These are phyloP conservation scores for Clavariopsis aquatica DNA, from an alignment of 495 filamentous ascomycete species.

Conservation along the genomic window DNA sequence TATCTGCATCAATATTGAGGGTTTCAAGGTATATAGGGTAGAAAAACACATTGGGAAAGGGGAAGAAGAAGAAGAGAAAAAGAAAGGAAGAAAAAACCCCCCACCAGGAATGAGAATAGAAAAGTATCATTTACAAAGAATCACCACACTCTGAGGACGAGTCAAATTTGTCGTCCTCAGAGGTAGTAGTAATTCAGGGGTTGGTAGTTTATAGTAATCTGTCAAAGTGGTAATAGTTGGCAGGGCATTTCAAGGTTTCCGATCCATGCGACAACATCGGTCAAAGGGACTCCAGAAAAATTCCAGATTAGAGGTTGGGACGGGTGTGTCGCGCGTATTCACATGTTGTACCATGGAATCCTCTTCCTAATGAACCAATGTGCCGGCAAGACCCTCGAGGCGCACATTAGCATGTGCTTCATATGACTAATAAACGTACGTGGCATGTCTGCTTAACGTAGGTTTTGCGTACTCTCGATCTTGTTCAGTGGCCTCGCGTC, in stretches of 20 bases:
- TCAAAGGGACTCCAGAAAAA: not conserved
- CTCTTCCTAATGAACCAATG: not conserved
- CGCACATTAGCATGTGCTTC: not conserved
- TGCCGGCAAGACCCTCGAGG: not conserved
- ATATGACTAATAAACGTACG: slow-evolving; percentile 32
- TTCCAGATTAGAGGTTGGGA: not conserved
- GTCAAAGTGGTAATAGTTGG: not conserved
- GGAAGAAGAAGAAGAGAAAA: no score
- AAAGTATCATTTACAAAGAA: slow-evolving; percentile 1
- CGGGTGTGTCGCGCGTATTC: not conserved
- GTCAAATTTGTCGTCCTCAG: not conserved
- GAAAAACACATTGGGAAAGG: not conserved
- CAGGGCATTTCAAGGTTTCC: not conserved
- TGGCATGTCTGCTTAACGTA: slow-evolving; percentile 18
- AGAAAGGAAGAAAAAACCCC: no score
- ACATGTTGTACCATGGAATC: not conserved
- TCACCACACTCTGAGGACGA: not conserved
- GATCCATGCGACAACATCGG: not conserved
- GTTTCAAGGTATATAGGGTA: not conserved
- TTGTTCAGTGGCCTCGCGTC: not conserved
- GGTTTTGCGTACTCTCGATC: slow-evolving; percentile 25
- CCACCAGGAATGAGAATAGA: not conserved
- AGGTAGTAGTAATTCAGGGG: not conserved
- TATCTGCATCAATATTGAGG: not conserved
- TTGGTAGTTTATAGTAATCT: not conserved